A percentile compares a stretch with the other conserved stretches of the same genome.
These are phyloP conservation scores for Macrolepiota fuliginosa DNA, from an alignment of 768 basidiomycete genomes.

Conservation along the genomic window DNA sequence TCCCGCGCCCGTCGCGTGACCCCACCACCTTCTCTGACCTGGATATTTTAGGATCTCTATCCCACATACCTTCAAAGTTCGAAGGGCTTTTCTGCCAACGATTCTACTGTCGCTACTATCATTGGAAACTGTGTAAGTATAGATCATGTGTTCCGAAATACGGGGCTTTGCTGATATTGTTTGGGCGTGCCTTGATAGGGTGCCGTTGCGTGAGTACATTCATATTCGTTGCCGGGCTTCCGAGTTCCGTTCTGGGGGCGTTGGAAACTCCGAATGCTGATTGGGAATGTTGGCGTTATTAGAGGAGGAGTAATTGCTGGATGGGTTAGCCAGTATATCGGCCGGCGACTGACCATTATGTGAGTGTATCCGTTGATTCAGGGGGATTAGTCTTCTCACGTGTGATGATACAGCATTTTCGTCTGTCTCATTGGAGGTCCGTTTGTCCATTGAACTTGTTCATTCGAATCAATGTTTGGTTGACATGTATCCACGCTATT, in stretches of 20 bases:
- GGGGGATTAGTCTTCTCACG: background rate
- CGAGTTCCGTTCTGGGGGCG: background rate
- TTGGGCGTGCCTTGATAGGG: constrained; percentile 25
- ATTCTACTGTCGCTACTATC: constrained; percentile 75
- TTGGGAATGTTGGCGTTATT: background rate
- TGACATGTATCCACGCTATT: background rate
- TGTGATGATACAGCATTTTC: constrained; percentile 37
- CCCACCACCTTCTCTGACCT: background rate
- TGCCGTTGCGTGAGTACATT: constrained; percentile 31
- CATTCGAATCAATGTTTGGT: background rate
- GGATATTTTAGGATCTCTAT: constrained; percentile 57
- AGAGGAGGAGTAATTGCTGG: constrained; percentile 76
- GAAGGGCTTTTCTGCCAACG: constrained; percentile 56
- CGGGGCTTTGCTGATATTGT: background rate
- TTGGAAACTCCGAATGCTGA: background rate
- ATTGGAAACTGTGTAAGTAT: constrained; percentile 64
- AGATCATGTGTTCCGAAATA: background rate
- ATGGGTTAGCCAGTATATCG: constrained; percentile 69
- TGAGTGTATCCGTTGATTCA: constrained; percentile 22
- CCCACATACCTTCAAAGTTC: constrained; percentile 68
- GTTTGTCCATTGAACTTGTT: constrained; percentile 5
- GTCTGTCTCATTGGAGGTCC: constrained; percentile 51
- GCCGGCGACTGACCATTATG: constrained; percentile 82
- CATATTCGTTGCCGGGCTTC: background rate
- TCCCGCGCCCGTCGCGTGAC: background rate